Evolutionary conservation across 805 yeast species (phyloP).

Genomic region (Teunomyces stri): DNA sequence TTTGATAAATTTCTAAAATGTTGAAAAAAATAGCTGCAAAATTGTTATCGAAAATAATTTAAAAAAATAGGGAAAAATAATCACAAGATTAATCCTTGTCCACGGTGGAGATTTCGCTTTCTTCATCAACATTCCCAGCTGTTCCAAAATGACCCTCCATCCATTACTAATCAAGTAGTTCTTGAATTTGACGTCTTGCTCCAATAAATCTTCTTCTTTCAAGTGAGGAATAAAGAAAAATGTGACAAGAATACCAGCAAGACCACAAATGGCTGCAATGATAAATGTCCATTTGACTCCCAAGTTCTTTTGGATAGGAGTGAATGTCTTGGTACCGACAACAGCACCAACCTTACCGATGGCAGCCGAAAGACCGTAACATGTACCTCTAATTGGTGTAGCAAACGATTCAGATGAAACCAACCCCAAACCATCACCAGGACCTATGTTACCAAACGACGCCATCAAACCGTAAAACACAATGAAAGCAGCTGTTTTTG

Average conservation of each 20-base stretch:
- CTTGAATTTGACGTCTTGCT: slow-evolving; percentile 62
- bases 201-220: slow-evolving; percentile 64
- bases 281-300: slow-evolving; percentile 78
- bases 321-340: slow-evolving; percentile 70
- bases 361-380: slow-evolving; percentile 75
- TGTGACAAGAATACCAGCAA: slow-evolving; percentile 59
- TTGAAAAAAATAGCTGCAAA: neutral
- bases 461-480: slow-evolving; percentile 73
- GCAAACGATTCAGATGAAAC: slow-evolving; percentile 69
- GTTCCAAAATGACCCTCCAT: slow-evolving; percentile 51
- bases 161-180: slow-evolving; percentile 58
- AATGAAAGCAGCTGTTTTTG: slow-evolving; percentile 62
- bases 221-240: slow-evolving; percentile 66
- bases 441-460: slow-evolving; percentile 71
- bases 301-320: slow-evolving; percentile 60
- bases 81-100: neutral
- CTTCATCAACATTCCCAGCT: slow-evolving; percentile 13
- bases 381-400: slow-evolving; percentile 73
- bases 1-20: neutral
- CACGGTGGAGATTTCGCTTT: neutral
- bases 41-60: neutral
- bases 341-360: slow-evolving; percentile 86
- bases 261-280: slow-evolving; percentile 72
- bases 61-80: neutral
- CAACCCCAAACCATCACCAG: slow-evolving; percentile 74